phyloP scores from a whole-genome alignment of 495 filamentous ascomycete species.

The Pyronema domesticum region DNA sequence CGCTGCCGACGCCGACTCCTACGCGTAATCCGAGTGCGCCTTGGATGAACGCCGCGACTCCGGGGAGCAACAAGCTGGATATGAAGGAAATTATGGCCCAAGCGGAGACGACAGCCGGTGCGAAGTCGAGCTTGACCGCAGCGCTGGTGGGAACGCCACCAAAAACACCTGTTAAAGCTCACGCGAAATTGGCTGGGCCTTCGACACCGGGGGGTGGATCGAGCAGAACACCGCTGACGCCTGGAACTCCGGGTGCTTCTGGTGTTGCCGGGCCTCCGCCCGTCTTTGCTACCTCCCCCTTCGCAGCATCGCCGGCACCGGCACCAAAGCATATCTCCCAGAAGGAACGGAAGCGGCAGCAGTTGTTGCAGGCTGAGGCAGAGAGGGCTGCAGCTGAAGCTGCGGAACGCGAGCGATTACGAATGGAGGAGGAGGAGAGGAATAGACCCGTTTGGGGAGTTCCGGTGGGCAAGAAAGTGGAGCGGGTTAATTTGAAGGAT shows the following conservation, averaged over 20 bases:
- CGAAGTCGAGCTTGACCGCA: slow-evolving; percentile 54
- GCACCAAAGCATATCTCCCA: slow-evolving; percentile 50
- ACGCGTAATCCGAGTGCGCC: slow-evolving; percentile 25
- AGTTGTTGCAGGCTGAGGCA: slow-evolving; percentile 37
- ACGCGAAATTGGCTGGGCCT: no score
- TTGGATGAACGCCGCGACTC: slow-evolving; percentile 39
- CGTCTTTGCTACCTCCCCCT: slow-evolving; percentile 7
- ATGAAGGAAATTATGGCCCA: slow-evolving; percentile 76
- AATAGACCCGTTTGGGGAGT: no score
- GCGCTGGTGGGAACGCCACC: slow-evolving; percentile 37
- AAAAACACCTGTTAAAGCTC: slow-evolving; percentile 9
- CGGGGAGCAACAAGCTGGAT: slow-evolving; percentile 47
- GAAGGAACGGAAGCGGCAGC: slow-evolving; percentile 72
- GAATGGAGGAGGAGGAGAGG: no score
- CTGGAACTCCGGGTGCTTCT: not conserved
- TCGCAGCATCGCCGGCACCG: not conserved
- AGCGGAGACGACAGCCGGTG: slow-evolving; percentile 33
- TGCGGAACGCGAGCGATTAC: no score
- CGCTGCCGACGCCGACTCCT: not conserved
- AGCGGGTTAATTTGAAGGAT: slow-evolving; percentile 27
- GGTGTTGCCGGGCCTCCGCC: slow-evolving; percentile 13
- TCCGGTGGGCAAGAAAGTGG: no score
- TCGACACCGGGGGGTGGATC: no score
- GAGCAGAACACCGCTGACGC: no score
- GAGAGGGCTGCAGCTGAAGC: no score